A percentile compares a stretch with the other conserved stretches of the same genome.
These are phyloP conservation scores for Dendrothele bispora DNA, from an alignment of 768 basidiomycete species.

Conservation along the genomic window DNA sequence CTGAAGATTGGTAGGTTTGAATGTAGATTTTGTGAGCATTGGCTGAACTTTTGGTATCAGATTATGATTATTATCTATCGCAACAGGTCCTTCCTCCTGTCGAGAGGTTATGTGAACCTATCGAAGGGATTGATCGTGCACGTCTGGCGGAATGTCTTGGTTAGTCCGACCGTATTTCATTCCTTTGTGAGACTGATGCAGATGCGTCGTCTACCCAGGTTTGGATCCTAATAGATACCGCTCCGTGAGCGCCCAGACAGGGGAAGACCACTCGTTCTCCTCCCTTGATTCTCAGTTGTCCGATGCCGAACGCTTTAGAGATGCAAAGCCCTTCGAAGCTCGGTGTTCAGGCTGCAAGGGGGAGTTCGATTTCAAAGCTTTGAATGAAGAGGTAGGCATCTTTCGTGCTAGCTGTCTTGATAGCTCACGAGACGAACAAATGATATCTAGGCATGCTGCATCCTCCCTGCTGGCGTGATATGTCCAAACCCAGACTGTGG, in stretches of 20 bases:
- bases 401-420: slow-evolving; percentile 1
- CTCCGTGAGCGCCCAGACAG: slow-evolving; percentile 32
- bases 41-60: slow-evolving; percentile 37
- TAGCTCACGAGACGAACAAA: slow-evolving; percentile 3
- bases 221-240: slow-evolving; percentile 61
- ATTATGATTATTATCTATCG: slow-evolving; percentile 89
- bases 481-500: slow-evolving; percentile 67
- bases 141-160: slow-evolving; percentile 95
- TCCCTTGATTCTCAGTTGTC: slow-evolving; percentile 88
- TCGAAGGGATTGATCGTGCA: slow-evolving; percentile 91
- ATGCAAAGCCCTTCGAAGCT: slow-evolving; percentile 68
- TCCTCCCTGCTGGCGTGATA: slow-evolving; percentile 61
- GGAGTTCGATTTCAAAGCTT: slow-evolving; percentile 53
- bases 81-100: slow-evolving; percentile 94
- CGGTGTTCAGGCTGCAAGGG: slow-evolving; percentile 76
- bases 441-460: slow-evolving; percentile 64
- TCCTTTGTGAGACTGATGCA: background rate
- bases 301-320: slow-evolving; percentile 84
- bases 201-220: slow-evolving; percentile 35
- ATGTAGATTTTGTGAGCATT: background rate
- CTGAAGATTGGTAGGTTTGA: slow-evolving; percentile 66
- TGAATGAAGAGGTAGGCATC: slow-evolving; percentile 59
- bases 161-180: slow-evolving; percentile 29
- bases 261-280: slow-evolving; percentile 67
- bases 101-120: slow-evolving; percentile 92